Evolutionary conservation across 164 flowering plant species (phyloP), one percentile per base, ranked within the genome.

Genomic region (Magnolia kwangsiensis): DNA sequence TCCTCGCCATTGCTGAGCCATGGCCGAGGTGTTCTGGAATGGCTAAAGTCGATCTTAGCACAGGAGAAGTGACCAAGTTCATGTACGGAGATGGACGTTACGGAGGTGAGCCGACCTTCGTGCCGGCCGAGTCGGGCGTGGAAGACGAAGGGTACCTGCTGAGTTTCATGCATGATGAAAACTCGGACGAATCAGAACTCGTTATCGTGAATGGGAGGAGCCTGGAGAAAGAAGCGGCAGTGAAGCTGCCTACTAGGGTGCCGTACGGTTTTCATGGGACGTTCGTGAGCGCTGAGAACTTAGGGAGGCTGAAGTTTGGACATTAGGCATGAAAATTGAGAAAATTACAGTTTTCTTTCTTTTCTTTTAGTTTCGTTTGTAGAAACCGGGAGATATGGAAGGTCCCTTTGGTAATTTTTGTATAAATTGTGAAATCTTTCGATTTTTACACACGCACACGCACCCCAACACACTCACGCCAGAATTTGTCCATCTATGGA

Each of bases 201-300:
- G 80, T 84, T 63, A 88, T 95, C 10, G 86, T 92, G 4, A 88
- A 95, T 77, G 91, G 95, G 19, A 59, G 74, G 81, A 87, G 58
- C 63, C 49, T 95, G 79, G 20, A 87, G 82, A 14, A 84, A 4
- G 93, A 90, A 73, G 97, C 98, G 2, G 68, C 88, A 0, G 85
- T 94, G 5, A 82, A 83, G 81, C 78, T 94, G 21, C 96, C 95
- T 1, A 85, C 94, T 0, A 79, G 98, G 27, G 98, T 95, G n/a
- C 98, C 98, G 0, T 95, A 92, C 63, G 98, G 98, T 1, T 90
- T 95, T 61, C 98, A 92, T 72, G 98, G 98, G 16, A 94, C 98
- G 1, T 78, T 78, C 50, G 80, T 78, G 37, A 78, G 67, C 27
- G 37, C 24, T 11, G 69, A 21, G 27, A 27, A 13, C 21, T 6